phyloP scores from a whole-genome alignment of 805 yeast species.

The Candida ovalis region DNA sequence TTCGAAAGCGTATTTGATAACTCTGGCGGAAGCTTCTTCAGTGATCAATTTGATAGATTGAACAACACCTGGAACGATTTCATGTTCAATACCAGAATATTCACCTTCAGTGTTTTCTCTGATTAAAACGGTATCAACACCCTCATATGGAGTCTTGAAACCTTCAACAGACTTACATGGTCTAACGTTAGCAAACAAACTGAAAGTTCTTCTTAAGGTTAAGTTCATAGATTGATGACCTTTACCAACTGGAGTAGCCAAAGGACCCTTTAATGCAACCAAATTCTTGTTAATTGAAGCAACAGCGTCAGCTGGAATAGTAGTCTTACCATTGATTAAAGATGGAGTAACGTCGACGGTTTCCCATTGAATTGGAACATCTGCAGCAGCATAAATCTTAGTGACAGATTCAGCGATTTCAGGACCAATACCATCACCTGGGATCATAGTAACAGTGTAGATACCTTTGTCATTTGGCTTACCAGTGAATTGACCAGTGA shows the following conservation, averaged over 20 bases:
- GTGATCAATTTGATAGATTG: conserved; percentile 98
- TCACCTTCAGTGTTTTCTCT: conserved; percentile 99
- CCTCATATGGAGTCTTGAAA: conserved; percentile 82
- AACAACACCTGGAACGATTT: conserved; percentile 96
- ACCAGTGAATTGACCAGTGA: conserved; percentile 67
- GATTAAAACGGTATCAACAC: conserved; percentile 92
- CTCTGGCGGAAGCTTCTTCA: conserved; percentile 93
- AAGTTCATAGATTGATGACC: conserved; percentile 97
- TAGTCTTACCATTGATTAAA: conserved; percentile 86
- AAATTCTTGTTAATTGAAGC: conserved; percentile 88
- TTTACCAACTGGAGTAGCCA: conserved; percentile 98
- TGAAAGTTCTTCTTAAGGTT: conserved; percentile 95
- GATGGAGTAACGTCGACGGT: conserved; percentile 94
- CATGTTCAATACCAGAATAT: conserved; percentile 98
- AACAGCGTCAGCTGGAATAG: conserved; percentile 89
- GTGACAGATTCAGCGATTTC: conserved; percentile 95
- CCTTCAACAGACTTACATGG: conserved; percentile 94
- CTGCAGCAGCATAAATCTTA: conserved; percentile 88
- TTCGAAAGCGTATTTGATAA: conserved; percentile 94
- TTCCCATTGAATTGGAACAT: conserved; percentile 97
- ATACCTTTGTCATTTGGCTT: conserved; percentile 70
- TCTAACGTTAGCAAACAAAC: conserved; percentile 94
- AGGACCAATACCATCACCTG: conserved; percentile 97
- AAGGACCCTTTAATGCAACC: conserved; percentile 96
- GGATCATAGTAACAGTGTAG: conserved; percentile 91